phyloP scores from a whole-genome alignment of 441 rosid genomes.

The Pelargonium myrrhifolium region DNA sequence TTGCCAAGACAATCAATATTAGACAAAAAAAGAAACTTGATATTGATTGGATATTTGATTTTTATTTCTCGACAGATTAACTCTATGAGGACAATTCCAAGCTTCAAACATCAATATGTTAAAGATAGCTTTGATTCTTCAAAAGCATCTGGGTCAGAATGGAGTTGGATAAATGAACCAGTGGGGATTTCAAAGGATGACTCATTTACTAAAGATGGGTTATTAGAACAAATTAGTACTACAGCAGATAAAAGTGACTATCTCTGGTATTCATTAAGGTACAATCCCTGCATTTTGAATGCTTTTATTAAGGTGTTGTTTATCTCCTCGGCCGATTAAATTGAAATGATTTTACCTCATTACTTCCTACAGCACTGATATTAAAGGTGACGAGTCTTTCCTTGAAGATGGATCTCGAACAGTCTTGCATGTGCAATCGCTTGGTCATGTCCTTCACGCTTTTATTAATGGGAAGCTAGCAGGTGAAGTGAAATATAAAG shows the following conservation, averaged over 20 bases:
- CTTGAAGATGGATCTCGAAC: constrained; percentile 64
- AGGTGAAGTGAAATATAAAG: constrained; percentile 34
- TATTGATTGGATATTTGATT: constrained; percentile 2
- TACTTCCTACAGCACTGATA: constrained; percentile 40
- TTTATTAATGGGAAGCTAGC: constrained; percentile 76
- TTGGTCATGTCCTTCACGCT: constrained; percentile 79
- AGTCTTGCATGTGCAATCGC: constrained; percentile 72
- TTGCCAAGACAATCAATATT: no score
- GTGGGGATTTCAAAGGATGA: constrained; percentile 65
- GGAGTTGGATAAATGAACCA: constrained; percentile 84
- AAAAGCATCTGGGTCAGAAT: constrained; percentile 35
- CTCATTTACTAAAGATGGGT: constrained; percentile 57
- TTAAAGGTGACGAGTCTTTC: constrained; percentile 47
- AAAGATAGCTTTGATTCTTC: constrained; percentile 41
- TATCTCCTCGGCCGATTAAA: constrained; percentile 2
- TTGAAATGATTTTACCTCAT: background rate
- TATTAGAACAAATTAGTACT: constrained; percentile 80
- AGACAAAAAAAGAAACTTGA: background rate
- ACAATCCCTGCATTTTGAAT: background rate
- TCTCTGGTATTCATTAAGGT: constrained; percentile 92
- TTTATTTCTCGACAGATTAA: constrained; percentile 45
- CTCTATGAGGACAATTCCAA: constrained; percentile 50
- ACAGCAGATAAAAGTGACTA: constrained; percentile 82
- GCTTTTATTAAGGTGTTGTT: constrained; percentile 8
- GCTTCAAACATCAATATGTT: constrained; percentile 42